Conservation (phyloP, 116 monocot species). For the Dioscorea cayenensis region DNA sequence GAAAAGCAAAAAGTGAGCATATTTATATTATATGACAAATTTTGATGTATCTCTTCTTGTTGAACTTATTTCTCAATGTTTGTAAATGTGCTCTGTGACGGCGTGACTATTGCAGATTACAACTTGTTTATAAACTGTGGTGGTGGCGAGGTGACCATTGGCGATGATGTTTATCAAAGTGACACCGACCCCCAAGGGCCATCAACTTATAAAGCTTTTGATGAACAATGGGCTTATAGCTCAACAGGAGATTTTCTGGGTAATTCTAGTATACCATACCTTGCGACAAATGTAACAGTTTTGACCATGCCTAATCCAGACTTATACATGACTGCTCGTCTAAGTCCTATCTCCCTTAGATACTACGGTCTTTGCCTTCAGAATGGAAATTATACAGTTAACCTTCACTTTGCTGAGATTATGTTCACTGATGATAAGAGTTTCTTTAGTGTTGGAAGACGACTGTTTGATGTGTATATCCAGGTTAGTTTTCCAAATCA, state of each 20-base stretch:
- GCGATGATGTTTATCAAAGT: slow-evolving; percentile 34
- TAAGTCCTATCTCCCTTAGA: slow-evolving; percentile 59
- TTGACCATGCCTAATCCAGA: slow-evolving; percentile 12
- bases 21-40: background rate
- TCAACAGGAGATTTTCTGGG: slow-evolving; percentile 61
- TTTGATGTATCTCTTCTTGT: background rate
- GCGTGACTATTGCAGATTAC: slow-evolving; percentile 37
- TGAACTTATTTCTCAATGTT: no score
- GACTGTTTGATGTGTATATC: slow-evolving; percentile 80
- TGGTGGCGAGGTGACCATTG: slow-evolving; percentile 19
- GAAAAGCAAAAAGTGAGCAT: background rate
- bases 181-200: slow-evolving; percentile 26
- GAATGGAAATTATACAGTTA: slow-evolving; percentile 63
- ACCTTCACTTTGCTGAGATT: slow-evolving; percentile 81
- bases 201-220: background rate
- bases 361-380: slow-evolving; percentile 76
- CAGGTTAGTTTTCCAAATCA: slow-evolving; percentile 42
- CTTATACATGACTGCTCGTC: slow-evolving; percentile 57
- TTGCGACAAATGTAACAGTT: slow-evolving; percentile 19
- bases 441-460: slow-evolving; percentile 46
- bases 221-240: slow-evolving; percentile 23
- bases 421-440: slow-evolving; percentile 50
- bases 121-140: slow-evolving; percentile 86
- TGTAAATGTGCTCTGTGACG: background rate
- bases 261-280: slow-evolving; percentile 11